Evolutionary conservation across 2,329 filamentous ascomycete genomes (phyloP).

Genomic region (Stagonosporopsis rhizophila): DNA sequence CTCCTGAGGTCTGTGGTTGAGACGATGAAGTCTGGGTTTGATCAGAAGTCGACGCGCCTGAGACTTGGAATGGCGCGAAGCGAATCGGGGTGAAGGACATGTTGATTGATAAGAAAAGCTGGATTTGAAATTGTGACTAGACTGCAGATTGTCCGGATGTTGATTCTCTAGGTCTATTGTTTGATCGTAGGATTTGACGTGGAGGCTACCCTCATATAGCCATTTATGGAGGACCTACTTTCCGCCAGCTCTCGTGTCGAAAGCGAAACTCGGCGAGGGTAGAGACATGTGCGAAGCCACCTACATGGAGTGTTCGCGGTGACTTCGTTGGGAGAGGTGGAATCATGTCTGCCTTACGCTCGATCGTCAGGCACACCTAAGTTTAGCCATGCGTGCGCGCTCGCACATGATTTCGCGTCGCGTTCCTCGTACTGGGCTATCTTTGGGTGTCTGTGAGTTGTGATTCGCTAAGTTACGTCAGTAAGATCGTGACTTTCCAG

Average conservation of each 20-base stretch:
- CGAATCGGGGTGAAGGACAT: slow-evolving; percentile 40
- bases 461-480: slow-evolving; percentile 11
- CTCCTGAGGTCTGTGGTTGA: slow-evolving; percentile 25
- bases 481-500: slow-evolving; percentile 3
- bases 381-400: slow-evolving; percentile 14
- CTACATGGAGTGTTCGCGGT: slow-evolving; percentile 1
- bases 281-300: slow-evolving; percentile 3
- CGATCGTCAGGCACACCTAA: slow-evolving; percentile 14
- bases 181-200: not conserved
- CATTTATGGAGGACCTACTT: not conserved
- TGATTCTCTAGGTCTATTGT: not conserved
- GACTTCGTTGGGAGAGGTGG: slow-evolving; percentile 4
- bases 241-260: not conserved
- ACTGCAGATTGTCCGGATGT: not conserved
- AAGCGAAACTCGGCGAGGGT: not conserved
- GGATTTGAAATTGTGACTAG: not conserved
- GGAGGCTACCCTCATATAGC: not conserved
- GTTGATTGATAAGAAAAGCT: not conserved
- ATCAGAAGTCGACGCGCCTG: slow-evolving; percentile 25
- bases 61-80: slow-evolving; percentile 40
- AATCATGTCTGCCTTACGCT: slow-evolving; percentile 28
- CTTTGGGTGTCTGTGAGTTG: slow-evolving; percentile 9
- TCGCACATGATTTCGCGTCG: slow-evolving; percentile 38
- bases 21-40: slow-evolving; percentile 25
- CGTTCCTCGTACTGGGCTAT: slow-evolving; percentile 21